phyloP scores from a whole-genome alignment of 352 stramenopile species.

The Paralagenidium karlingii region DNA sequence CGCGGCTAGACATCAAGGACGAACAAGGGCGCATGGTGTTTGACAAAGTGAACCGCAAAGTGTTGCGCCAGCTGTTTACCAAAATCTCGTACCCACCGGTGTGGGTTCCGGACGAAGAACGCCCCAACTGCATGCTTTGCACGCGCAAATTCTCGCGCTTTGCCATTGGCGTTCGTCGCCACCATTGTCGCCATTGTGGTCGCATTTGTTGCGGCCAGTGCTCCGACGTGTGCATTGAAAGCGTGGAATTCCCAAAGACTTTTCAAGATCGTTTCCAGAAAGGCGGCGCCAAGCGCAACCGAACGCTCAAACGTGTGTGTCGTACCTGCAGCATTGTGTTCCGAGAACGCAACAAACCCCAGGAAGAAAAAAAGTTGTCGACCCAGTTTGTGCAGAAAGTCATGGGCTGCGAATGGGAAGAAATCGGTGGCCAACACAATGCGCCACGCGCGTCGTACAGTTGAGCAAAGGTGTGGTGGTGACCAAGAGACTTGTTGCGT shows the following conservation, averaged over 20 bases:
- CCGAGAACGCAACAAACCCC: slow-evolving; percentile 40
- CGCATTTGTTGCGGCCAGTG: slow-evolving; percentile 69
- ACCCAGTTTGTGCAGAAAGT: slow-evolving; percentile 46
- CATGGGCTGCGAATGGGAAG: slow-evolving; percentile 45
- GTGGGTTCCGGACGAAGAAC: slow-evolving; percentile 66
- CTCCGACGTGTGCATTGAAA: slow-evolving; percentile 58
- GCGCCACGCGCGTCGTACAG: too few species aligned
- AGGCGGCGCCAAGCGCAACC: slow-evolving; percentile 13
- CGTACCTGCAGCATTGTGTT: slow-evolving; percentile 66
- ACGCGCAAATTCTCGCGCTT: slow-evolving; percentile 53
- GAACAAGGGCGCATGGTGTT: slow-evolving; percentile 68
- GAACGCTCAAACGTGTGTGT: slow-evolving; percentile 49
- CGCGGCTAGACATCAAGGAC: slow-evolving; percentile 63
- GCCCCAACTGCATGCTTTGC: slow-evolving; percentile 71
- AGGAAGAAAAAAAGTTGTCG: slow-evolving; percentile 34
- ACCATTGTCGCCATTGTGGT: slow-evolving; percentile 80
- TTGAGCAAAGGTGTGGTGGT: too few species aligned
- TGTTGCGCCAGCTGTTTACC: slow-evolving; percentile 53
- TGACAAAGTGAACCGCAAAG: slow-evolving; percentile 64
- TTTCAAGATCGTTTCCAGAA: slow-evolving; percentile 31
- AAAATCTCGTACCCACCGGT: slow-evolving; percentile 73
- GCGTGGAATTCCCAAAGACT: slow-evolving; percentile 45
- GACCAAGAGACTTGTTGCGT: too few species aligned
- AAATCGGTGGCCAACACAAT: slow-evolving; percentile 14
- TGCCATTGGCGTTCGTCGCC: slow-evolving; percentile 46